Evolutionary conservation across 371 early-diverging fungal species (phyloP), one percentile per base, ranked within the genome.

Genomic region (Zopfochytrium polystomum): DNA sequence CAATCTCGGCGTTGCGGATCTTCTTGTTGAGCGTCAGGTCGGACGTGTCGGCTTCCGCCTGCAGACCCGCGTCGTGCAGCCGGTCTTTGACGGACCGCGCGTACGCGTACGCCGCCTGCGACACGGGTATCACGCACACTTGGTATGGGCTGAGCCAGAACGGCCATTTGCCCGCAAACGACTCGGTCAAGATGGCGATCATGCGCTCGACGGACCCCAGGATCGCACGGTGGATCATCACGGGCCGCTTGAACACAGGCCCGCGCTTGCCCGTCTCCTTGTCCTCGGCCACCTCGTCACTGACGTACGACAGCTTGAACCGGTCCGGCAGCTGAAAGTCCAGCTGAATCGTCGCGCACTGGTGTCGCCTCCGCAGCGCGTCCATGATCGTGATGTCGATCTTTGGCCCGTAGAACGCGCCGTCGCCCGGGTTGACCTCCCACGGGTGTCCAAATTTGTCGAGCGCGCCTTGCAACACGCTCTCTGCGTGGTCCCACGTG

Each of bases 141-240:
- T 99, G 99, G 50, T 94, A 89, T 34, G 99, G 99, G 31, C 90
- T 90, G 25, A 99, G 79, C 99, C 99, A 99, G 85, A 99, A 91
- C 50, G 99, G 99, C 88, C 98, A 93, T 60, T 90, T 90, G 58
- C 97, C 96, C 32, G 83, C 93, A 77, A 87, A 95, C 78, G 90
- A 87, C 80, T 99, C 99, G 50, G 90, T 91, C 60, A 99, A 74
- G 66, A 99, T 97, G 50, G 95, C 99, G 73, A 96, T 87, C 87
- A 98, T 87, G 66, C 99, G 87, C 78, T 99, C 99, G 32, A 99
- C 77, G 20, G 92, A 92, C 33, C 99, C 99, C 42, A 99, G 84
- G 65, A 99, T 90, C 25, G 99, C 99, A 58, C 99, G 90, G 75
- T 99, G 99, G 55, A 99, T 95, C 72, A 99, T 99, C 46, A 99